phyloP scores from a whole-genome alignment of 768 basidiomycete species.

The Strobilomyces confusus region DNA sequence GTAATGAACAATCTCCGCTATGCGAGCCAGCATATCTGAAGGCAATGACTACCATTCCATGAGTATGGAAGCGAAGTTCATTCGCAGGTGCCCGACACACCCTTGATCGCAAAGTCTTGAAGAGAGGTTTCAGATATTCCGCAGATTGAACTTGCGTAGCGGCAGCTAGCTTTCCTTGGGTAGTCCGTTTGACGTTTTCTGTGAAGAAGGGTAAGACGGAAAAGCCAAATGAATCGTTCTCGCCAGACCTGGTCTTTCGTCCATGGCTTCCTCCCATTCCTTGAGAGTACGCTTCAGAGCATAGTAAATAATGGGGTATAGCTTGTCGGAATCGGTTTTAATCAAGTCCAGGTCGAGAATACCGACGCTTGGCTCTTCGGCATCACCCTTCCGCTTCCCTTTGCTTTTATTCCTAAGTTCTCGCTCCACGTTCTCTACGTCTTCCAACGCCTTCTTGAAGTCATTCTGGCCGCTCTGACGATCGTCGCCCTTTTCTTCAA shows the following conservation, averaged over 20 bases:
- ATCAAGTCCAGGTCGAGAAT: constrained; percentile 77
- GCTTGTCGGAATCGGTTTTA: constrained; percentile 89
- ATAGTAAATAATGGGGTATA: constrained; percentile 96
- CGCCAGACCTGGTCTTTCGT: constrained; percentile 77
- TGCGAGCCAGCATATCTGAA: constrained; percentile 76
- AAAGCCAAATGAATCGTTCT: not conserved
- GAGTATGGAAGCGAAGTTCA: constrained; percentile 3
- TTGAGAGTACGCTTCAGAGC: constrained; percentile 88
- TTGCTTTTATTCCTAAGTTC: constrained; percentile 55
- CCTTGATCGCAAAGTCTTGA: constrained; percentile 83
- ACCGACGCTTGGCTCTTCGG: constrained; percentile 45
- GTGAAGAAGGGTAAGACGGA: constrained; percentile 3
- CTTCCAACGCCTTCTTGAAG: constrained; percentile 85
- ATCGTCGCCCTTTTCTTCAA: constrained; percentile 85
- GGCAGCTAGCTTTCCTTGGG: constrained; percentile 90
- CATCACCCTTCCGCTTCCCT: constrained; percentile 59
- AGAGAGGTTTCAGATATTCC: constrained; percentile 94
- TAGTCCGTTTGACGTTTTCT: constrained; percentile 85
- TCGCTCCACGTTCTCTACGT: constrained; percentile 76
- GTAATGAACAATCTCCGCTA: constrained; percentile 91
- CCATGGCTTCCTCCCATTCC: constrained; percentile 97
- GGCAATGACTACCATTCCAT: constrained; percentile 59
- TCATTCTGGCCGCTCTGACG: constrained; percentile 88
- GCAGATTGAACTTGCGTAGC: constrained; percentile 95
- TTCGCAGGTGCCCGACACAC: constrained; percentile 43